A percentile compares a stretch with the other conserved stretches of the same genome.
These are phyloP conservation scores for Coemansia sp. DNA, from an alignment of 192 early-diverging fungal species.

Conservation along the genomic window DNA sequence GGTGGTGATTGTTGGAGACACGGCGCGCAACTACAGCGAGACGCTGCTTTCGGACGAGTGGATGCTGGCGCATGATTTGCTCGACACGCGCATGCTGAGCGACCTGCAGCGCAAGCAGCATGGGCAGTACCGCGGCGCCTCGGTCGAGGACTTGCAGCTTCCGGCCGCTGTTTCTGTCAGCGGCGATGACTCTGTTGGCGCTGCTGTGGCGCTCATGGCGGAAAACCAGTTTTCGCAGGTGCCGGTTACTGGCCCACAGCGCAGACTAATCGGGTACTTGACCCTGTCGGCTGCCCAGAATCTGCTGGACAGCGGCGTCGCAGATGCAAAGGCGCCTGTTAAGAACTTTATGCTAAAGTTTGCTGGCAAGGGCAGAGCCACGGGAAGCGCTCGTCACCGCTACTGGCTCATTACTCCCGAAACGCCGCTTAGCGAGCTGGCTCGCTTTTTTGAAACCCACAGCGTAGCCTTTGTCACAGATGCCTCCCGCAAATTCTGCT, in stretches of 20 bases:
- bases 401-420: slow-evolving; percentile 79
- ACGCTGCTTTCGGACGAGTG: slow-evolving; percentile 75
- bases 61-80: slow-evolving; percentile 72
- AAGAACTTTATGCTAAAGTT: slow-evolving; percentile 68
- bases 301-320: slow-evolving; percentile 54
- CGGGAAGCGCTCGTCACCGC: slow-evolving; percentile 12
- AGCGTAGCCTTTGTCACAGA: slow-evolving; percentile 31
- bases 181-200: slow-evolving; percentile 54
- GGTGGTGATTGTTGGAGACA: slow-evolving; percentile 63
- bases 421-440: slow-evolving; percentile 73
- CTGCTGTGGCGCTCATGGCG: slow-evolving; percentile 73
- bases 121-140: slow-evolving; percentile 74
- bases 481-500: too few relatives aligned
- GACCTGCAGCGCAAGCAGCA: slow-evolving; percentile 58
- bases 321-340: slow-evolving; percentile 52
- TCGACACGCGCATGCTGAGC: slow-evolving; percentile 59
- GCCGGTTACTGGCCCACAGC: slow-evolving; percentile 65
- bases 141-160: slow-evolving; percentile 81
- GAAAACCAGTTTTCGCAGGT: slow-evolving; percentile 86
- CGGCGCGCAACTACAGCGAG: slow-evolving; percentile 65
- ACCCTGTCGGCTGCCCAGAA: slow-evolving; percentile 63
- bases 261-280: slow-evolving; percentile 74
- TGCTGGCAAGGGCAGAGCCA: slow-evolving; percentile 6
- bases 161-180: slow-evolving; percentile 73
- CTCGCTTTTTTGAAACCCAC: slow-evolving; percentile 79